These are phyloP conservation scores for Metschnikowia sp. DNA, from an alignment of 805 yeast genomes.

Conservation along the genomic window DNA sequence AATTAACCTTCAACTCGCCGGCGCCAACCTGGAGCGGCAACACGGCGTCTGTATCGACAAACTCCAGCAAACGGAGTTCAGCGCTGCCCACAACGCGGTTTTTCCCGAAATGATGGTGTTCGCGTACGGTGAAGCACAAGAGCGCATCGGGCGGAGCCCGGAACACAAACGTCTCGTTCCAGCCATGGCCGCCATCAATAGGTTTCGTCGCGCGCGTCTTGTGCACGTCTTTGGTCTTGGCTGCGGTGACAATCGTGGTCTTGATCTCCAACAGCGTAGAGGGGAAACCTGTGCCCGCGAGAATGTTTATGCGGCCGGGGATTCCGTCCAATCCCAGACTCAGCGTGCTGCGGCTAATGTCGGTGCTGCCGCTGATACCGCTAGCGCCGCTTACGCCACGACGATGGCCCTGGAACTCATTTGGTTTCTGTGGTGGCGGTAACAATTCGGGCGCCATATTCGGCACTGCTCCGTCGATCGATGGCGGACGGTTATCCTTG, in stretches of 20 bases:
- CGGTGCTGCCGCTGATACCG: slow-evolving; percentile 27
- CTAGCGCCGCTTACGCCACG: slow-evolving; percentile 25
- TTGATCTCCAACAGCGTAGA: slow-evolving; percentile 46
- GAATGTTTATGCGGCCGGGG: slow-evolving; percentile 55
- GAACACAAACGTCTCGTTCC: slow-evolving; percentile 67
- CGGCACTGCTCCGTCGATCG: slow-evolving; percentile 26
- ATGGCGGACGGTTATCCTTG: slow-evolving; percentile 13
- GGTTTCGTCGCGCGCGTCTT: slow-evolving; percentile 59
- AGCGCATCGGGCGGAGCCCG: slow-evolving; percentile 60
- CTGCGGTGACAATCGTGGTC: slow-evolving; percentile 45
- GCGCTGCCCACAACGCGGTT: slow-evolving; percentile 61
- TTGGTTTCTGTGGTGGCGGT: slow-evolving; percentile 41
- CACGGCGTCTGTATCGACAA: slow-evolving; percentile 44
- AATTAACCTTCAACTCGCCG: slow-evolving; percentile 42
- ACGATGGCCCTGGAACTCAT: slow-evolving; percentile 16
- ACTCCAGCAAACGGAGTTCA: slow-evolving; percentile 49
- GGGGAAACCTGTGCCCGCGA: slow-evolving; percentile 44
- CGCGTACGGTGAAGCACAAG: slow-evolving; percentile 57
- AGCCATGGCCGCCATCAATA: slow-evolving; percentile 44
- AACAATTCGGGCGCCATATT: slow-evolving; percentile 29
- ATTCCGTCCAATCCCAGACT: slow-evolving; percentile 36
- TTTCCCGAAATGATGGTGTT: slow-evolving; percentile 72
- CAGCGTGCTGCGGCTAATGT: slow-evolving; percentile 33
- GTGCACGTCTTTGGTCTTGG: slow-evolving; percentile 54
- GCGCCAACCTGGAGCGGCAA: slow-evolving; percentile 31